Base-by-base conservation (phyloP, 179 eudicot species). In the Spergularia azorica region DNA sequence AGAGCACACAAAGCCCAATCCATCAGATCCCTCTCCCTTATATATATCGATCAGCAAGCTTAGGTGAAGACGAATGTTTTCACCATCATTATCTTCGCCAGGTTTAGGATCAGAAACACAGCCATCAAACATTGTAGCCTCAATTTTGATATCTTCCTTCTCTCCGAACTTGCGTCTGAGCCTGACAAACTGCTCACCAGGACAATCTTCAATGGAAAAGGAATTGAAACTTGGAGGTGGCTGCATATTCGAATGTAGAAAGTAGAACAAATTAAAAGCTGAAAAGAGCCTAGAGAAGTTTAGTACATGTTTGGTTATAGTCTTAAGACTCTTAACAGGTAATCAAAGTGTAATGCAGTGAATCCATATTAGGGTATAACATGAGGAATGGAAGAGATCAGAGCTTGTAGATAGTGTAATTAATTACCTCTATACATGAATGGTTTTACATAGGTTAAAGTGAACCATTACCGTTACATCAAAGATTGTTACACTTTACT, bases 111-210 rank as follows among this genome's bases (percentile, higher is more conserved):
- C 83, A 63, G 86, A 69, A 71, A 79, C 73, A 18, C 85, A 83
- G 11, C 94, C 92, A 81, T 92, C 94, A 86, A 89, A 86, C 94
- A 92, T 90, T 52, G 94, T 87, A 56, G 94, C 97, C 84, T 92
- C 97, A 59, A 92, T 79, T 73, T 89, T 86, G 63, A 92, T 84
- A 38, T 84, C 84, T 80, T 89, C 93, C 54, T 88, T 84, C 65
- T 78, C 87, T 48, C 82, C 82, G 70, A 81, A 89, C 70, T 81
- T 91, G 62, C 85, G 83, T 74, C 70, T 84, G 77, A 92, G 84
- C 71, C 86, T 90, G 63, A 90, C 73, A 82, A 79, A 92, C 77
- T 87, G 87, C 83, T 90, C 83, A 11, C 97, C 90, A 60, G 89
- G 95, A 62, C 71, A 84, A 75, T 92, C 91, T 76, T 89, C 90